Base-by-base conservation (phyloP, 495 filamentous ascomycete genomes). In the Xylaria telfairii region DNA sequence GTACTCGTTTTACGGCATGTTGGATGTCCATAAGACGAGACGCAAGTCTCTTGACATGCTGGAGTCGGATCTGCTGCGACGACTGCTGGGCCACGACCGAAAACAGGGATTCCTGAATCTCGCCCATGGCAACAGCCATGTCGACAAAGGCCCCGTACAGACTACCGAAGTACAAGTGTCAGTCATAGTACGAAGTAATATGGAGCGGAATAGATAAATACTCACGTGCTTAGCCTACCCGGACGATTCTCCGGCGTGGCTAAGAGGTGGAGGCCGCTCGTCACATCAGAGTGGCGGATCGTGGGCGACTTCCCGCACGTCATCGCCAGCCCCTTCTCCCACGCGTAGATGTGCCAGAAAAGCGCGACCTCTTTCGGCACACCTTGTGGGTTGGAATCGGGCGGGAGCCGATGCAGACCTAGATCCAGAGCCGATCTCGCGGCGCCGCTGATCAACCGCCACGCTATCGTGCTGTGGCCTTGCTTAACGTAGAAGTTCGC, bases 271-370 rank as follows among this genome's bases (percentile, higher is more conserved):
- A 72, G 68, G 19, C 57, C 41, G 6, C 67, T 77, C 0, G 85
- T 84, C 64, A 92, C 88, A 57, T 92, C 90, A 71, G 85, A 90
- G 71, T 91, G 88, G 32, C 88, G 88, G 62, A 91, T 86, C 5
- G 81, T 77, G 1, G 88, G 84, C 0, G 89, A 84, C 7, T 89
- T 87, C 3, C 90, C 90, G 15, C 90, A 79, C 4, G 90, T 86
- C 46, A 92, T 77, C 0, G 90, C 85, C 24, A 92, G 77, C 8
- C 82, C 83, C 70, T 87, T 89, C 65, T 91, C 84, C 59, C 89
- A 77, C 1, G 83, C 80, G 73, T 91, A 92, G 15, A 85, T 76
- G 21, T 88, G 82, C 90, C 90, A 92, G 73, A 92, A 92, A 19
- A 90, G 71, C 13, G 71, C 63, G 10, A 73, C n/a, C 41, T 72